phyloP scores from a whole-genome alignment of 768 basidiomycete genomes.

The Rhizopogon roseolus region DNA sequence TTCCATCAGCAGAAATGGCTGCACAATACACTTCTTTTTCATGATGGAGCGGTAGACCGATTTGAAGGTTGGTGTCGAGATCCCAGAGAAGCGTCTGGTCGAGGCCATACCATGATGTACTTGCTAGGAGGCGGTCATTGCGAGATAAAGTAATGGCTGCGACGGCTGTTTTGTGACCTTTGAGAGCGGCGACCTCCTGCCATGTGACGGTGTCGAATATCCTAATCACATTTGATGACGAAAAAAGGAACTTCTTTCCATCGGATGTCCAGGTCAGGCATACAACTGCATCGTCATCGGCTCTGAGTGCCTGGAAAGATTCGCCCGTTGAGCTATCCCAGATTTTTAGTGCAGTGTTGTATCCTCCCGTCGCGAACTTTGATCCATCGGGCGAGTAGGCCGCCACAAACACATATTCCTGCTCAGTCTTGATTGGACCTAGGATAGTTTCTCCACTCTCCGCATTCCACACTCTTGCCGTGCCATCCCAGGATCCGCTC shows the following conservation, averaged over 20 bases:
- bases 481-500: constrained; percentile 9
- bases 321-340: not conserved
- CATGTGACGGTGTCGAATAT: not conserved
- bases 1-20: not conserved
- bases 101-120: not conserved
- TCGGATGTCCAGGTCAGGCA: not conserved
- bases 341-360: not conserved
- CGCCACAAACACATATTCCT: too few species aligned
- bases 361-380: not conserved
- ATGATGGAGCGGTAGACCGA: not conserved
- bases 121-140: not conserved
- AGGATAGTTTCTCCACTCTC: not conserved
- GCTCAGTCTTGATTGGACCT: not conserved
- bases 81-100: constrained; percentile 10
- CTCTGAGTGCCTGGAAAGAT: too few species aligned
- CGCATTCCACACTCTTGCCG: constrained; percentile 2
- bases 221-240: too few species aligned
- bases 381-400: not conserved
- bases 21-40: not conserved
- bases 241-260: too few species aligned
- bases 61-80: not conserved
- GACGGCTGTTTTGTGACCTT: not conserved
- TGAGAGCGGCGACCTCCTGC: not conserved
- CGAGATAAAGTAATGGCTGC: not conserved
- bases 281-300: too few species aligned